Base-by-base conservation (phyloP, 176 grass and related monocot species). In the Tuctoria greenei region DNA sequence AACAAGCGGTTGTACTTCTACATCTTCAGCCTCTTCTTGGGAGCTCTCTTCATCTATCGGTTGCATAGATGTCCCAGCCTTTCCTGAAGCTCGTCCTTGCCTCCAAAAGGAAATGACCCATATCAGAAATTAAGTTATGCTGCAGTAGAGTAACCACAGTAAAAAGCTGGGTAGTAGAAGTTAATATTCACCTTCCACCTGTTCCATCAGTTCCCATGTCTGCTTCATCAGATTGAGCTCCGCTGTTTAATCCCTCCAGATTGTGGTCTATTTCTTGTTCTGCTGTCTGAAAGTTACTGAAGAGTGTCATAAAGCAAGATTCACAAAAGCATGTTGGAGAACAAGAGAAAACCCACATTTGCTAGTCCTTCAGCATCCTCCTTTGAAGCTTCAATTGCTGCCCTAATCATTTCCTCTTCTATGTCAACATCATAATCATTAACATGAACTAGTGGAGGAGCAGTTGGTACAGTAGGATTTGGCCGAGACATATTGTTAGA, bases 331-430 rank as follows among this genome's bases (percentile, higher is more conserved):
- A 56, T 71, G 38, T 49, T 72, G 18, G 44, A 73, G 54, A 59
- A 83, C 77, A 77, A 41, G 52, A 81, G 81, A 65, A 34, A 67
- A 27, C 57, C 82, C 85, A 90, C 89, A 81, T 90, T 74, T 63
- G 50, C 28, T 27, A 88, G 41, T 71, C 44, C 87, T 79, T 88
- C 95, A 64, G 87, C 76, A 64, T 95, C 91, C 68, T 58, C 84
- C 85, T 90, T 99, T 62, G 95, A 99, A 79, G 95, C 91, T 88
- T 95, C 91, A 80, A 99, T 95, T 61, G 89, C 95, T 37, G 95
- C 91, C 40, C 76, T 86, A 39, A 99, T 85, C 95, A 99, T 99
- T 82, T 99, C 82, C 75, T 99, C 89, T 82, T 99, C 95, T 88
- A 99, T 92, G n/a, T 95, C 91, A 90, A 92, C 92, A 81, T 88